phyloP scores from a whole-genome alignment of 176 grass and related monocot species.

The Aechmea fasciata region DNA sequence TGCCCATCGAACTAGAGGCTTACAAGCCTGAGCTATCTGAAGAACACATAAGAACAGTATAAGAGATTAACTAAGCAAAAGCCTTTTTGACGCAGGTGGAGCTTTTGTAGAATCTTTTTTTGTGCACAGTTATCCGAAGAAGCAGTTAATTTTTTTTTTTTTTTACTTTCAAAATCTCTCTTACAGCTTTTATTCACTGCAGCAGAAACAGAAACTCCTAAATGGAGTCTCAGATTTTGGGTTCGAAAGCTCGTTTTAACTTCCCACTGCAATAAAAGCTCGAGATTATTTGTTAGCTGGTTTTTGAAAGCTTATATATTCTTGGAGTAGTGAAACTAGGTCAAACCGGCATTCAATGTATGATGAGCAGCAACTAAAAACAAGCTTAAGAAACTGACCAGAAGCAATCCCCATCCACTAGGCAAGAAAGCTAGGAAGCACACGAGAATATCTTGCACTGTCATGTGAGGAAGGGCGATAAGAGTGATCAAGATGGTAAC shows the following conservation, averaged over 20 bases:
- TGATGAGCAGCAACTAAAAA: background rate
- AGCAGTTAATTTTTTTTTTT: too few species aligned
- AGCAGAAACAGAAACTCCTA: background rate
- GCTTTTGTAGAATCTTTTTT: too few species aligned
- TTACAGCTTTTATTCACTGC: too few species aligned
- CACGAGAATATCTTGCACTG: conserved; percentile 58
- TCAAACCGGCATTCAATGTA: background rate
- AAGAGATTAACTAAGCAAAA: background rate
- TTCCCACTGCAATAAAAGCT: conserved; percentile 6
- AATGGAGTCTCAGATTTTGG: too few species aligned
- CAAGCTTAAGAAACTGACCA: conserved; percentile 36
- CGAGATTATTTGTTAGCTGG: background rate
- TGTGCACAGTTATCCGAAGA: too few species aligned
- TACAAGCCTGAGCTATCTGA: conserved; percentile 81
- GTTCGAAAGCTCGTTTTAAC: background rate
- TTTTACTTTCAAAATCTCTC: too few species aligned
- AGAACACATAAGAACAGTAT: conserved; percentile 1
- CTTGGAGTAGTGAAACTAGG: too few species aligned
- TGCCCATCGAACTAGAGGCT: conserved; percentile 20
- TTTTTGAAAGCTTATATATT: too few species aligned
- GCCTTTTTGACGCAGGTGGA: background rate
- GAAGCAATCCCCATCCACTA: conserved; percentile 83
- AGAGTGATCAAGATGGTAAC: conserved; percentile 48
- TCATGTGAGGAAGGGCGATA: conserved; percentile 67
- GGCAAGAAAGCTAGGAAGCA: conserved; percentile 77